Evolutionary conservation across 257 asterid genomes (phyloP).

Genomic region (Galeopsis tetrahit): DNA sequence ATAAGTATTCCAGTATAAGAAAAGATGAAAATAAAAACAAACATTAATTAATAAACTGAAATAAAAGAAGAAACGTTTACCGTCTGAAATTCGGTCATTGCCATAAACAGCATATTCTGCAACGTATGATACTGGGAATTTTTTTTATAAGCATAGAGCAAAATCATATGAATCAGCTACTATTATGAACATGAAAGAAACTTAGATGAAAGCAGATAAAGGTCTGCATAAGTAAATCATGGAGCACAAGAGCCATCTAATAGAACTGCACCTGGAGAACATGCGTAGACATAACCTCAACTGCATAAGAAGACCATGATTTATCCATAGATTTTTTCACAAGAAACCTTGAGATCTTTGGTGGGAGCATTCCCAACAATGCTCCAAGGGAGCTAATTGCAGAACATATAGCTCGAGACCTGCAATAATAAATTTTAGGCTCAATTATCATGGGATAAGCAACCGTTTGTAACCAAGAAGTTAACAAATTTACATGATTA

Average conservation of each 20-base stretch:
- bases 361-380: conserved; percentile 67
- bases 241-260: conserved; percentile 22
- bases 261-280: conserved; percentile 63
- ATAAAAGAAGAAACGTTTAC: conserved; percentile 43
- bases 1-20: neutral
- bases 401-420: conserved; percentile 56
- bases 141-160: conserved; percentile 3
- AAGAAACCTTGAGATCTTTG: conserved; percentile 48
- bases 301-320: conserved; percentile 73
- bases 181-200: conserved; percentile 1
- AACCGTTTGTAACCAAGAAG: neutral
- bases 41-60: neutral
- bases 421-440: conserved; percentile 34
- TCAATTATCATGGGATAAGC: conserved; percentile 11
- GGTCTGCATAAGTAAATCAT: neutral
- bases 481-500: neutral
- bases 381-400: conserved; percentile 63
- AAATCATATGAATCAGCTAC: neutral
- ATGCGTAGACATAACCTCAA: conserved; percentile 60
- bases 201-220: neutral
- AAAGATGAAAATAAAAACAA: neutral
- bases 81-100: conserved; percentile 77
- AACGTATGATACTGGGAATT: conserved; percentile 75
- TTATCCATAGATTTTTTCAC: conserved; percentile 60
- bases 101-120: conserved; percentile 80